Evolutionary conservation across 169 alveolate genomes (phyloP), one percentile per base, ranked within the genome.

Genomic region (Plasmodium fragile): DNA sequence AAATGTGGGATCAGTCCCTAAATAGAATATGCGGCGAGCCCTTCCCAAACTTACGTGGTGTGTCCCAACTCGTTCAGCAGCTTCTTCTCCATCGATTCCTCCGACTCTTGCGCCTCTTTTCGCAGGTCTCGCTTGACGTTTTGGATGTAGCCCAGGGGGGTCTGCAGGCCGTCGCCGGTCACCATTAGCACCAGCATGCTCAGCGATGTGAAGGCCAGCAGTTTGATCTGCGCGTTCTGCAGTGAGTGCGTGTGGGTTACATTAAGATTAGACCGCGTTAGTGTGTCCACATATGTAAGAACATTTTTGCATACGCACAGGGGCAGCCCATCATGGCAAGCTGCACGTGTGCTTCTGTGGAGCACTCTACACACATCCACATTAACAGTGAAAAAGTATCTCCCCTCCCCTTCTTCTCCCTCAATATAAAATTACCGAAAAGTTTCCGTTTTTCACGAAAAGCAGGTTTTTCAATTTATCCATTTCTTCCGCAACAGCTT

Each of bases 91-190:
- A 85, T 41, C 39, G 83, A 34, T 69, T 53, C 80, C 11, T 72
- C 70, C 30, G 75, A 65, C 39, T 72, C 84, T 36, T 85, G 85
- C 65, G 78, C 79, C n/a, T 85, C 84, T 16, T 49, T 72, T 77
- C 65, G 18, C 32, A 85, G 34, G 59, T 85, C 93, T 32, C 30
- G 53, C 69, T 85, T 85, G 18, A 85, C 83, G 79, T 73, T 72
- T 49, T 55, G 53, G 22, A 85, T n/a, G 30, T 85, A 85, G 25
- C 93, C 84, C 70, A 85, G 41, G 59, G 93, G 93, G 34, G 93
- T 85, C 80, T 85, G 85, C 55, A 85, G 55, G 18, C 93, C 93
- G 79, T 85, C 93, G 18, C 93, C 93, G 1, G 93, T 85, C 53
- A 85, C 80, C 93, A 85, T 85, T 36, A 85, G 70, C 49, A 85